Conservation (phyloP, 768 basidiomycete species). For the Pisolithus albus region DNA sequence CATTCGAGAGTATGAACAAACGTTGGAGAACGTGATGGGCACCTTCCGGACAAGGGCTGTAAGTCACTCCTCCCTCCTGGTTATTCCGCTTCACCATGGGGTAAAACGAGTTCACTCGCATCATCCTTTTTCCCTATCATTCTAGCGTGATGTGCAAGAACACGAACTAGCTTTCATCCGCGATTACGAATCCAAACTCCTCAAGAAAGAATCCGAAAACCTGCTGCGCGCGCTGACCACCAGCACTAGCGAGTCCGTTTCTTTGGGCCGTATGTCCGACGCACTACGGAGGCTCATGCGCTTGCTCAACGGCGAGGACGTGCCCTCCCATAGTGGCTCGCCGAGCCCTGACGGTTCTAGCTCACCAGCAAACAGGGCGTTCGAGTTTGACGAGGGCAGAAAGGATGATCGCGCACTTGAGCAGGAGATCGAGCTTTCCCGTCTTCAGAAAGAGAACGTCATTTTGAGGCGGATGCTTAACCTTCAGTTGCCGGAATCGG, state of each 20-base stretch:
- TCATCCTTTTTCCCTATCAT: neutral
- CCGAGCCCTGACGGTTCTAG: slow-evolving; percentile 1
- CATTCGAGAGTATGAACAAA: slow-evolving; percentile 96
- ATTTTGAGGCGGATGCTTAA: slow-evolving; percentile 69
- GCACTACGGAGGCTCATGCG: slow-evolving; percentile 67
- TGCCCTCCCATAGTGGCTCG: slow-evolving; percentile 6
- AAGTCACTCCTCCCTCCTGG: slow-evolving; percentile 29
- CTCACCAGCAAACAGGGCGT: neutral
- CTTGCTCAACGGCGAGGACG: slow-evolving; percentile 60
- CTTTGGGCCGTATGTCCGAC: slow-evolving; percentile 63
- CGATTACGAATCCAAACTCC: slow-evolving; percentile 84
- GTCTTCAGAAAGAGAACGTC: slow-evolving; percentile 84
- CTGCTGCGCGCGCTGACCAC: slow-evolving; percentile 50
- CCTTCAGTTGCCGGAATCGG: slow-evolving; percentile 29
- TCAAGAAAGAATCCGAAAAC: slow-evolving; percentile 65
- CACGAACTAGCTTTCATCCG: slow-evolving; percentile 84
- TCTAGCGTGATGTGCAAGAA: slow-evolving; percentile 86
- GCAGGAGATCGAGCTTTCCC: slow-evolving; percentile 82
- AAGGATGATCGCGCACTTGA: slow-evolving; percentile 78
- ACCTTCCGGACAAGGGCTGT: slow-evolving; percentile 86
- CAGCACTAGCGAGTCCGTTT: slow-evolving; percentile 60
- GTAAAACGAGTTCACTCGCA: neutral
- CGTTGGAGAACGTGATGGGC: slow-evolving; percentile 92
- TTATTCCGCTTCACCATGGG: neutral
- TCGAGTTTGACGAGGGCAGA: slow-evolving; percentile 27